These are phyloP conservation scores for Daldinia grandis DNA, from an alignment of 495 filamentous ascomycete genomes.

Conservation along the genomic window DNA sequence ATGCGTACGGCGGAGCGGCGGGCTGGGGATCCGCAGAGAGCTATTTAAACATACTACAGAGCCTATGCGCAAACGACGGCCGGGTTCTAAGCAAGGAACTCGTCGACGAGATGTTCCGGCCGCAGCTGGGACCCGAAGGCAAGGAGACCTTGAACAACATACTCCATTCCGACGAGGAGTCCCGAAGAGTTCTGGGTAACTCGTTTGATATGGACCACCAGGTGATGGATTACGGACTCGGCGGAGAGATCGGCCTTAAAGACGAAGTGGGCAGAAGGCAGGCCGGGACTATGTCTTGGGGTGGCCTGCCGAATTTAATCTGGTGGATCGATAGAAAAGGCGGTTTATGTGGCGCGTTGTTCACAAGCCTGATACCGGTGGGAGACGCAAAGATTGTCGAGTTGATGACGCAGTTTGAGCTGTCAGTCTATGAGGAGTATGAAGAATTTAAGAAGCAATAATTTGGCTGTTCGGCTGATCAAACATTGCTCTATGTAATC, in stretches of 20 bases:
- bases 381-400: conserved; percentile 38
- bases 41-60: conserved; percentile 45
- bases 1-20: conserved; percentile 45
- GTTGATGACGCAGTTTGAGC: conserved; percentile 45
- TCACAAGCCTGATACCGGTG: conserved; percentile 40
- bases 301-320: conserved; percentile 46
- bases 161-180: conserved; percentile 17
- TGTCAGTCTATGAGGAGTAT: conserved; percentile 41
- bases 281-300: conserved; percentile 49
- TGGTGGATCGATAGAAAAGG: conserved; percentile 47
- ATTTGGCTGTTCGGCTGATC: background rate
- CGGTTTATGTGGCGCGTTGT: conserved; percentile 47
- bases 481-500: background rate
- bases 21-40: conserved; percentile 31
- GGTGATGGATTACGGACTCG: conserved; percentile 43
- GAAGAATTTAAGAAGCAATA: conserved; percentile 27
- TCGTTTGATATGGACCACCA: conserved; percentile 41
- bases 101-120: conserved; percentile 43
- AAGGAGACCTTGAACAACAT: conserved; percentile 29
- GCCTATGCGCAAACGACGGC: conserved; percentile 46
- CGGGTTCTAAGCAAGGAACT: conserved; percentile 37
- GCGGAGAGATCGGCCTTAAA: conserved; percentile 42
- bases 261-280: conserved; percentile 29
- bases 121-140: conserved; percentile 31
- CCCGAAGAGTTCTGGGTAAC: conserved; percentile 34